phyloP scores from a whole-genome alignment of 2,329 filamentous ascomycete species.

The Aspergillus oerlinghausenensis region DNA sequence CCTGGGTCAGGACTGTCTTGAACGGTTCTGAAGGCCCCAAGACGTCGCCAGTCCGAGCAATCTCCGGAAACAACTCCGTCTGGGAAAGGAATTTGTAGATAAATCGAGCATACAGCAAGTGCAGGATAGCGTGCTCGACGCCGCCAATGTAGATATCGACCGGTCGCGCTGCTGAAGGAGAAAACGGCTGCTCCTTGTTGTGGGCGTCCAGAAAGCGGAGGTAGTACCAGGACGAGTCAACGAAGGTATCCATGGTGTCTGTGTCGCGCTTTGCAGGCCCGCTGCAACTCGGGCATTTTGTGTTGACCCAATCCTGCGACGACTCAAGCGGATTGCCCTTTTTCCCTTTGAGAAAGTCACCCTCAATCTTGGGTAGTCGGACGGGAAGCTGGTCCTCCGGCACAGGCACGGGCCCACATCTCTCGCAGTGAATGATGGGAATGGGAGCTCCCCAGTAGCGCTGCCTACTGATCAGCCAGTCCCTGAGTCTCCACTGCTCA shows the following conservation, averaged over 20 bases:
- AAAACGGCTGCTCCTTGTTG: conserved; percentile 60
- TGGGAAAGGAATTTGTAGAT: conserved; percentile 79
- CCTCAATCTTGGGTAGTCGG: conserved; percentile 63
- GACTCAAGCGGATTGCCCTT: conserved; percentile 73
- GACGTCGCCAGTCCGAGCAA: conserved; percentile 31
- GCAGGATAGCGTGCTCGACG: conserved; percentile 85
- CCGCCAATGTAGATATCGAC: conserved; percentile 88
- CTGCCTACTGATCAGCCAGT: conserved; percentile 91
- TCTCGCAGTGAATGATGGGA: conserved; percentile 74
- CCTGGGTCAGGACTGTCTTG: conserved; percentile 75
- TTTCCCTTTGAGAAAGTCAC: conserved; percentile 64
- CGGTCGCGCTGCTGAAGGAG: conserved; percentile 56
- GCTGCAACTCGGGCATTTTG: conserved; percentile 66
- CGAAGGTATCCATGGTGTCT: conserved; percentile 95
- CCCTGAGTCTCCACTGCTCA: conserved; percentile 74
- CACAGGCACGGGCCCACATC: conserved; percentile 75
- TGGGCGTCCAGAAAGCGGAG: conserved; percentile 71
- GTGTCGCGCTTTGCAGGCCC: conserved; percentile 73
- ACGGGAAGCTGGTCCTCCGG: conserved; percentile 74
- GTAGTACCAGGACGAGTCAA: conserved; percentile 93
- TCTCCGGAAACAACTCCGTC: conserved; percentile 36
- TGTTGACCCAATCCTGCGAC: conserved; percentile 69
- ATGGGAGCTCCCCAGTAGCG: conserved; percentile 90
- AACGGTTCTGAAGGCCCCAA: conserved; percentile 65
- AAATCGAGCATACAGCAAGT: conserved; percentile 84